phyloP scores from a whole-genome alignment of 345 rosid species.

The Hevea brasiliensis region DNA sequence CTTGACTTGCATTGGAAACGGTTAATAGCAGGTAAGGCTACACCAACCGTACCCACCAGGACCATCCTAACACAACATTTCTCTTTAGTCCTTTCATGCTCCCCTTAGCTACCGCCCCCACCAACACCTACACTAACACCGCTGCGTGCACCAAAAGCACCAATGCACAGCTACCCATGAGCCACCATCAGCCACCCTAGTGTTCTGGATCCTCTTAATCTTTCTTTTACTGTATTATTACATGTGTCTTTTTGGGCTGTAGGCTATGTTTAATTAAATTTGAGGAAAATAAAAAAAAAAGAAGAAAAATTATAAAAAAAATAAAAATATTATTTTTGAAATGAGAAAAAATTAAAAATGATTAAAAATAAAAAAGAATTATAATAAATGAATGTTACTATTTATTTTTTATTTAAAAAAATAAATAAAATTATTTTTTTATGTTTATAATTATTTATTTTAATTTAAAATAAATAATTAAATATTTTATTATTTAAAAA shows the following conservation, averaged over 20 bases:
- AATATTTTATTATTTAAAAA: too few relatives aligned
- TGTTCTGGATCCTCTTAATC: conserved; percentile 25
- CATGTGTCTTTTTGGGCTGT: neutral
- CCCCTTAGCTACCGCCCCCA: neutral
- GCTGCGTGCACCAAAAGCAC: neutral
- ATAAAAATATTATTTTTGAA: too few relatives aligned
- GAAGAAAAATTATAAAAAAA: too few relatives aligned
- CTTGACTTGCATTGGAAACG: conserved; percentile 35
- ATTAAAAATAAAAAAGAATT: too few relatives aligned
- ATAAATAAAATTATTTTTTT: too few relatives aligned
- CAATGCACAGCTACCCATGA: conserved; percentile 19
- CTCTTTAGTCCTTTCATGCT: conserved; percentile 23
- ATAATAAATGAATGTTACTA: too few relatives aligned
- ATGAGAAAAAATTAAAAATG: too few relatives aligned
- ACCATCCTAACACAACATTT: conserved; percentile 16
- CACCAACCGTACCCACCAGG: conserved; percentile 39
- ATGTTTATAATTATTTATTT: too few relatives aligned
- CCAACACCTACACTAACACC: neutral
- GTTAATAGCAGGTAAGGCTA: conserved; percentile 22
- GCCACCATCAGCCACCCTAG: conserved; percentile 38
- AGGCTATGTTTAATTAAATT: too few relatives aligned
- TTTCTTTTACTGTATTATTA: neutral
- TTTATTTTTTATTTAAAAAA: too few relatives aligned
- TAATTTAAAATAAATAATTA: too few relatives aligned
- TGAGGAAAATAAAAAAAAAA: too few relatives aligned